phyloP scores from a whole-genome alignment of 176 grass and related monocot genomes.

The Microstegium vimineum region DNA sequence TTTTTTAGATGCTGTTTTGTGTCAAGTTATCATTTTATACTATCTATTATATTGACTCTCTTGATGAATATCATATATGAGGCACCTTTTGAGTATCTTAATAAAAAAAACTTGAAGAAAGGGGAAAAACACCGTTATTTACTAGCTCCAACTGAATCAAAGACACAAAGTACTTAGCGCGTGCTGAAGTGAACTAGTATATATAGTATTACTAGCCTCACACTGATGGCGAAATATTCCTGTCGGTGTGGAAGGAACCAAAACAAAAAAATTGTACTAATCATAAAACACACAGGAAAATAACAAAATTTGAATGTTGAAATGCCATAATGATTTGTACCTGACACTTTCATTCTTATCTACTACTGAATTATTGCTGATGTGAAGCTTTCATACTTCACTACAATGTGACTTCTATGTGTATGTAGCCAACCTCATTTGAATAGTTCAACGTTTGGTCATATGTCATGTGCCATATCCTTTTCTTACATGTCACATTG shows the following conservation, averaged over 20 bases:
- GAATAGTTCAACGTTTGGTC: background rate
- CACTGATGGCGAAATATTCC: background rate
- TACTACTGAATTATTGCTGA: background rate
- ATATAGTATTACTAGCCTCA: background rate
- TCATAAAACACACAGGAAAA: background rate
- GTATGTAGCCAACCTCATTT: background rate
- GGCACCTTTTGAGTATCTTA: background rate
- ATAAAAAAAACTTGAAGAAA: background rate
- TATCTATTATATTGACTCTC: background rate
- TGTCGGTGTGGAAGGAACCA: background rate
- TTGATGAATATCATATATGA: background rate
- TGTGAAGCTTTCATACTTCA: background rate
- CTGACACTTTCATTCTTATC: background rate
- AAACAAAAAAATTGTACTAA: background rate
- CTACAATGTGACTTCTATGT: background rate
- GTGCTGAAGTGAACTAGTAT: background rate
- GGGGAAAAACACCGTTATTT: background rate
- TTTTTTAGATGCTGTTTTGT: background rate
- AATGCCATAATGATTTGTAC: background rate
- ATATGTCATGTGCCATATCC: background rate
- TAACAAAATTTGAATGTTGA: background rate
- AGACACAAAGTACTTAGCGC: background rate
- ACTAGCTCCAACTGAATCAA: background rate
- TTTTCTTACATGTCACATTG: background rate
- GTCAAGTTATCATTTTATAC: background rate